These are phyloP conservation scores for Xylariales sp. DNA, from an alignment of 2,329 filamentous ascomycete genomes.

Conservation along the genomic window DNA sequence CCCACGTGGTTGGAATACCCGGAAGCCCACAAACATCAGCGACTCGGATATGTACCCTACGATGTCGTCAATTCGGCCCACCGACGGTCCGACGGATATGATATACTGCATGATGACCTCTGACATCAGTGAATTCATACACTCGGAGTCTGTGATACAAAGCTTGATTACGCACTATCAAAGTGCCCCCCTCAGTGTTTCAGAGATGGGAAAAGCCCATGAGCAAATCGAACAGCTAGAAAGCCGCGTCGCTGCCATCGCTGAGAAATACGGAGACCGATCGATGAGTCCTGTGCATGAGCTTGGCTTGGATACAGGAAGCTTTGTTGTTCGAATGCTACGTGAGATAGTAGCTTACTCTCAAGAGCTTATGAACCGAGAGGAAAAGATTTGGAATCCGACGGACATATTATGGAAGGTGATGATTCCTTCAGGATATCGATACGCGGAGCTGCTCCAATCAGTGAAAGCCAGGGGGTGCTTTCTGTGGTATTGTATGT, in stretches of 20 bases:
- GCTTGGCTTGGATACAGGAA: conserved; percentile 42
- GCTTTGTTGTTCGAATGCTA: conserved; percentile 44
- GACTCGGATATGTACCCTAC: conserved; percentile 53
- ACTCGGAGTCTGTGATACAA: conserved; percentile 44
- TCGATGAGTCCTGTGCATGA: conserved; percentile 48
- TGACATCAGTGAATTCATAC: conserved; percentile 45
- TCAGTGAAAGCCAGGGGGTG: conserved; percentile 35
- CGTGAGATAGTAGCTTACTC: conserved; percentile 41
- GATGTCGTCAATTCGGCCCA: conserved; percentile 44
- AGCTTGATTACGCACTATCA: conserved; percentile 43
- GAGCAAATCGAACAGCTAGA: conserved; percentile 37
- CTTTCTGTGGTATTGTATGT: conserved; percentile 52
- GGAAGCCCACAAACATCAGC: conserved; percentile 52
- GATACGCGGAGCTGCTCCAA: conserved; percentile 39
- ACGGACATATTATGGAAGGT: conserved; percentile 54
- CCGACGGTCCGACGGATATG: conserved; percentile 58
- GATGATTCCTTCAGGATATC: conserved; percentile 44
- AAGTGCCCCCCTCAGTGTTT: conserved; percentile 21
- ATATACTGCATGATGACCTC: conserved; percentile 48
- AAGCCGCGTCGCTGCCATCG: conserved; percentile 35
- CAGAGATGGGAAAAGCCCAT: conserved; percentile 37
- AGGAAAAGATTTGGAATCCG: conserved; percentile 41
- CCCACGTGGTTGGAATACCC: conserved; percentile 51
- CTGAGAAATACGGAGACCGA: conserved; percentile 46
- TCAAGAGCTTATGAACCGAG: conserved; percentile 42